Percentiles rank a stretch among this genome's conserved stretches.
Conservation (phyloP, 371 early-diverging fungal species). For the Umbelopsis sp. region DNA sequence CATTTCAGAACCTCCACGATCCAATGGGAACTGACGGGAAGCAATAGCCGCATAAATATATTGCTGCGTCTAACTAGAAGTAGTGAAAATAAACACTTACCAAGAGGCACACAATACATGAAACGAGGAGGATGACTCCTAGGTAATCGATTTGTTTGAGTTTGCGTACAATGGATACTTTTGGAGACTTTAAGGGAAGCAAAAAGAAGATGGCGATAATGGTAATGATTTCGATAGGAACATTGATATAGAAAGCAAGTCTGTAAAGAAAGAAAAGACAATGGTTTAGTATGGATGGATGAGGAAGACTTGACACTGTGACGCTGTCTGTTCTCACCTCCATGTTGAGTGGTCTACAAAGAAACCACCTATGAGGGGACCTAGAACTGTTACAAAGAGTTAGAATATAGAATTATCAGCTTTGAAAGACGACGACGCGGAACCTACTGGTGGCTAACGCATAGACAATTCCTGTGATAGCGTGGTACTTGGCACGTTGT, state of each 20-base stretch:
- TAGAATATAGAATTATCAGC: not conserved
- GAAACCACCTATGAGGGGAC: slow-evolving; percentile 73
- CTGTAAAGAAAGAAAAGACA: not conserved
- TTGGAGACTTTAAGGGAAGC: slow-evolving; percentile 11
- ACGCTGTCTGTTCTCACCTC: not conserved
- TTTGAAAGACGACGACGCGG: not conserved
- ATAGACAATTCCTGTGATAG: slow-evolving; percentile 13
- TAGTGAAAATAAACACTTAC: not conserved
- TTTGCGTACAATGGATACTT: slow-evolving; percentile 10
- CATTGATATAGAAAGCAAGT: slow-evolving; percentile 16
- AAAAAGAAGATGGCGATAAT: slow-evolving; percentile 7
- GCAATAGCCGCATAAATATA: not conserved
- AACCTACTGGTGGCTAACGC: slow-evolving; percentile 9
- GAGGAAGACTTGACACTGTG: too few relatives aligned
- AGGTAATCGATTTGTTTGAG: slow-evolving; percentile 16
- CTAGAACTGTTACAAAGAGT: slow-evolving; percentile 55
- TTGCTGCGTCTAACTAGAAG: not conserved
- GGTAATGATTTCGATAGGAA: slow-evolving; percentile 3
- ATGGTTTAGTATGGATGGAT: not conserved
- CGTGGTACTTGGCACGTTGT: slow-evolving; percentile 17
- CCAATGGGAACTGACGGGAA: not conserved
- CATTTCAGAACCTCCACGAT: slow-evolving; percentile 18
- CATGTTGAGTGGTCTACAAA: slow-evolving; percentile 34
- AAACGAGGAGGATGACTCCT: slow-evolving; percentile 9
- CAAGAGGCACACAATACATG: slow-evolving; percentile 15